Percentiles rank a stretch among this genome's conserved stretches.
These are phyloP conservation scores for Boletus rubescentipes DNA, from an alignment of 768 basidiomycete species.

Conservation along the genomic window DNA sequence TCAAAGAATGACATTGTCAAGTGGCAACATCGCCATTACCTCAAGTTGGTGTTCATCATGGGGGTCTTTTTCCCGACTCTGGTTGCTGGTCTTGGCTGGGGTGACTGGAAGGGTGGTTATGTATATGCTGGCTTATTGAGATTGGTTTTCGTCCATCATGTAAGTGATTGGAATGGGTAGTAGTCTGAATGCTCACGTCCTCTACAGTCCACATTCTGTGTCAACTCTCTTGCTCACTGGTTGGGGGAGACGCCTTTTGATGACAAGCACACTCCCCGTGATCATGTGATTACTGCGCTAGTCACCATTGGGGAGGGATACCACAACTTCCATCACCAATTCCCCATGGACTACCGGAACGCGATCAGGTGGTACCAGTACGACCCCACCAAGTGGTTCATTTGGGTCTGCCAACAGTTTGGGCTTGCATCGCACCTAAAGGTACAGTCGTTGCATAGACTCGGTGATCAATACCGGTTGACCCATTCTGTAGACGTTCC, in stretches of 20 bases:
- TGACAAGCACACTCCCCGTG: slow-evolving; percentile 91
- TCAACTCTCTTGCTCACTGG: slow-evolving; percentile 97
- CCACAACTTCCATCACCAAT: slow-evolving; percentile 97
- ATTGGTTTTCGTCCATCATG: slow-evolving; percentile 85
- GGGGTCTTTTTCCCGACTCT: slow-evolving; percentile 72
- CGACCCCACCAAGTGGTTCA: slow-evolving; percentile 93
- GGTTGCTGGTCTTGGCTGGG: slow-evolving; percentile 80
- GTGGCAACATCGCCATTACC: slow-evolving; percentile 88
- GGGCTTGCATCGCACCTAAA: slow-evolving; percentile 61
- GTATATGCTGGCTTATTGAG: slow-evolving; percentile 81
- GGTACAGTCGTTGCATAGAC: slow-evolving; percentile 20
- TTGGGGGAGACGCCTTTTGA: slow-evolving; percentile 91
- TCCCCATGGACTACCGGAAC: slow-evolving; percentile 97
- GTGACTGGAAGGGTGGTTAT: slow-evolving; percentile 83
- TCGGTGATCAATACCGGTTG: not conserved
- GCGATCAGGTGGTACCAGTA: slow-evolving; percentile 92
- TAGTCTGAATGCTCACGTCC: not conserved
- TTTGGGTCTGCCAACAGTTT: slow-evolving; percentile 46
- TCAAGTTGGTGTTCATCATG: slow-evolving; percentile 66
- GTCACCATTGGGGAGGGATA: slow-evolving; percentile 95
- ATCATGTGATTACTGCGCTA: slow-evolving; percentile 86
- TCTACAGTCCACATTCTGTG: slow-evolving; percentile 88
- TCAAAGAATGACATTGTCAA: slow-evolving; percentile 74
- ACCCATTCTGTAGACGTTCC: slow-evolving; percentile 41
- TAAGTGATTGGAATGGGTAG: slow-evolving; percentile 36